Base-by-base conservation (phyloP, 768 basidiomycete species). In the Suillus occidentalis region DNA sequence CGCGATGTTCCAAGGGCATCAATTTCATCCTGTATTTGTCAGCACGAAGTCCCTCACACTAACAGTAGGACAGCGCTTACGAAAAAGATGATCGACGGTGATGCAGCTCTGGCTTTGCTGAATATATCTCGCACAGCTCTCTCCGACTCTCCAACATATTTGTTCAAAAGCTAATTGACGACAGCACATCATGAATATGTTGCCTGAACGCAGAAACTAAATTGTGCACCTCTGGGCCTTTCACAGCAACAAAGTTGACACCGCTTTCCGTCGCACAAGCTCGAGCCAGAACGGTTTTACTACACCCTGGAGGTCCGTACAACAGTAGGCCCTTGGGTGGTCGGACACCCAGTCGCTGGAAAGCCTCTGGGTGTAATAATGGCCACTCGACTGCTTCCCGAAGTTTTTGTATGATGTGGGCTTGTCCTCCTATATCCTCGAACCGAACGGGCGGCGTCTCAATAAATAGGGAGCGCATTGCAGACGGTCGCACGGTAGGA, bases 81-180 rank as follows among this genome's bases (percentile, higher is more conserved):
- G 72, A 99, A 97, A 78, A 99, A 98, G 52, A 99, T 85, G 70
- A 99, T 97, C 4, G 95, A 95, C 0, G 97, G 97, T 1, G 97
- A 87, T 6, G 95, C 95, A 7, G 92, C 91, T 40, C 96, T 86
- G 3, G 97, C 97, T 76, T 97, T 99, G 61, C 93, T 82, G 77
- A 99, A 99, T 63, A 96, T 90, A 72, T 99, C 97, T 39, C 97
- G 86, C 16, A 99, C 92, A 0, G 94, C 94, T 50, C 92, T 85
- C 77, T 99, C 97, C 0, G 95, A 97, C 78, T 99, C 97, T 25
- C 97, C 97, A 20, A 99, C 95, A 71, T 90, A 99, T 77, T 99
- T 99, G 79, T 91, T 99, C 61, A 99, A 75, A 0, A 99, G 84
- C 95, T 99, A 71, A n/a, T 49, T 68, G 28, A 52, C 34, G 65